These are phyloP conservation scores for Colletotrichum somersetense DNA, from an alignment of 2,329 filamentous ascomycete genomes.

Conservation along the genomic window DNA sequence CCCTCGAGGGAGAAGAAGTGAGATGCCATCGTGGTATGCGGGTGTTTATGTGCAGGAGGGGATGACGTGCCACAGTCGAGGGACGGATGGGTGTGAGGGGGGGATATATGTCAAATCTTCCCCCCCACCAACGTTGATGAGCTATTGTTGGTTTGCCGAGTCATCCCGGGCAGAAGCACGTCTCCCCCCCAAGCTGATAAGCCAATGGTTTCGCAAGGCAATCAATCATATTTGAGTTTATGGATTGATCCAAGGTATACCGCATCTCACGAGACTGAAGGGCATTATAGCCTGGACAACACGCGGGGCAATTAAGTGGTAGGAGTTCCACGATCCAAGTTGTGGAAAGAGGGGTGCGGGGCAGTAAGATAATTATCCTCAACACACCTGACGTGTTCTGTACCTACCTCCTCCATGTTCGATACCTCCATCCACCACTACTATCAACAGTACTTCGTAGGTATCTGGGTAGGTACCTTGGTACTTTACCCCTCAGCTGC, in stretches of 20 bases:
- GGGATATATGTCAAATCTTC: neutral
- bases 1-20: slow-evolving; percentile 66
- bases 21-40: slow-evolving; percentile 49
- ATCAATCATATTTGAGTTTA: neutral
- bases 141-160: slow-evolving; percentile 1
- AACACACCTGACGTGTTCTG: neutral
- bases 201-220: neutral
- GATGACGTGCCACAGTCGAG: neutral
- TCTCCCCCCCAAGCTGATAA: neutral
- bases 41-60: neutral
- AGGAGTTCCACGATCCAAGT: slow-evolving; percentile 17
- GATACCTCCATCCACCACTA: neutral
- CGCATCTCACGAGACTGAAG: neutral
- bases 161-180: slow-evolving; percentile 1
- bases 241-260: neutral
- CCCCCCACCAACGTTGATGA: neutral
- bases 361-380: neutral
- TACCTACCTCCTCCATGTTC: neutral
- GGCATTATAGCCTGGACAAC: neutral
- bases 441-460: too few species aligned
- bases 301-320: slow-evolving; percentile 23
- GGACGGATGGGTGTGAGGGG: neutral
- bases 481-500: slow-evolving; percentile 31
- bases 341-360: slow-evolving; percentile 15
- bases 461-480: neutral